Base-by-base conservation (phyloP, 768 basidiomycete species). In the Obba rivulosa region DNA sequence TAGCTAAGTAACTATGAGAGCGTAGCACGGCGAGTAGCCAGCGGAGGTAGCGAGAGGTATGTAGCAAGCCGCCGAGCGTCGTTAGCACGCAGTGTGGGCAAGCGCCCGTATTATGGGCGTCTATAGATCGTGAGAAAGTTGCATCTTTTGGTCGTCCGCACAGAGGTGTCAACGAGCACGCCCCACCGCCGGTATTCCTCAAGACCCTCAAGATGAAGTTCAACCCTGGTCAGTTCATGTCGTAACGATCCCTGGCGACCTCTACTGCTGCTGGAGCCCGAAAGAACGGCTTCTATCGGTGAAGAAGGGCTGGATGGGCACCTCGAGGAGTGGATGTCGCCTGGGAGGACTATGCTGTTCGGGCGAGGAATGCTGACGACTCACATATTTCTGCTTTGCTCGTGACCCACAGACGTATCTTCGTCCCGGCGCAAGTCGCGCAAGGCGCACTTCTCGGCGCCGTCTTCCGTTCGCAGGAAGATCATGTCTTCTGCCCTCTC, bases 401-500 rank as follows among this genome's bases (percentile, higher is more conserved):
- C 45, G n/a, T 40, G 45, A 16, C 43, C 53, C 23, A 41, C 59
- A 93, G 92, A 89, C 66, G 81, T 87, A 64, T 90, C 92, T 56
- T 90, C 88, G 57, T 92, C 91, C 63, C 85, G 93, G 69, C 91
- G 96, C 81, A 98, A 97, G 83, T 82, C 86, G 63, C 92, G 93
- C 77, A 97, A 96, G 83, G 88, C 88, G 58, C 96, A 99, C 80
- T 97, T 98, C 73, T 78, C 78, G 45, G 95, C 95, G 37, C 91
- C 95, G 43, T 97, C 95, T 39, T 92, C 90, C 42, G 76, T 91
- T 62, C 90, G 95, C 69, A 86, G 96, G 69, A 93, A 90, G 75
- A 93, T 98, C 62, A 97, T 99, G 96, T 92, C 90, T 56, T 92
- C 95, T 50, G 76, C 93, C 43, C 83, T 99, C 51, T 85, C 89